Percentiles rank a stretch among this genome's conserved stretches.
These are phyloP conservation scores for Mycena sp. DNA, from an alignment of 1,284 basidiomycete genomes.

Conservation along the genomic window DNA sequence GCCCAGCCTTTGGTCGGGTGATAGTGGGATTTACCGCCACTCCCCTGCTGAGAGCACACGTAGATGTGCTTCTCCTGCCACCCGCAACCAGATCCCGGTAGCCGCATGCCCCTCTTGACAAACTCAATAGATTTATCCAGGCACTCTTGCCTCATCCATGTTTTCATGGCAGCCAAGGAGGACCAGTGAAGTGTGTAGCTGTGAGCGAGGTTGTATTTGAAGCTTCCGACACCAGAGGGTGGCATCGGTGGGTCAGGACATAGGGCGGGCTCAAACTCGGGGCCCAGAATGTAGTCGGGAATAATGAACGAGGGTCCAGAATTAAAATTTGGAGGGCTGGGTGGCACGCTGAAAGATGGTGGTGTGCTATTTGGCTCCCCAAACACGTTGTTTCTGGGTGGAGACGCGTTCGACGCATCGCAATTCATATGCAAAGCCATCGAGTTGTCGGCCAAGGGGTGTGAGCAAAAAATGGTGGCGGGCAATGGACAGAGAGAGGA, in stretches of 20 bases:
- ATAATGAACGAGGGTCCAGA: not conserved
- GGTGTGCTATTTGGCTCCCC: not conserved
- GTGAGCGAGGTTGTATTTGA: not conserved
- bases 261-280: not conserved
- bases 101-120: not conserved
- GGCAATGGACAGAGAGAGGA: no score
- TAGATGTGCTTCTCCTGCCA: not conserved
- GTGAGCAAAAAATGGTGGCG: no score
- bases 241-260: not conserved
- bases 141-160: not conserved
- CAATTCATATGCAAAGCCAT: no score
- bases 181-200: no score
- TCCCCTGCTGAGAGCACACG: not conserved
- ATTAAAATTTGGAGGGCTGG: not conserved
- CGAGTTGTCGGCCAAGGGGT: no score
- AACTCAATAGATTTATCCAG: not conserved
- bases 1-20: conserved; percentile 11
- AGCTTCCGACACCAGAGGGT: not conserved
- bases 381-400: not conserved
- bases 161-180: not conserved
- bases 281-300: not conserved
- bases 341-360: not conserved
- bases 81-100: not conserved
- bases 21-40: not conserved
- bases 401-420: not conserved